Conservation (phyloP, 345 rosid genomes). For the Aquilaria malaccensis region DNA sequence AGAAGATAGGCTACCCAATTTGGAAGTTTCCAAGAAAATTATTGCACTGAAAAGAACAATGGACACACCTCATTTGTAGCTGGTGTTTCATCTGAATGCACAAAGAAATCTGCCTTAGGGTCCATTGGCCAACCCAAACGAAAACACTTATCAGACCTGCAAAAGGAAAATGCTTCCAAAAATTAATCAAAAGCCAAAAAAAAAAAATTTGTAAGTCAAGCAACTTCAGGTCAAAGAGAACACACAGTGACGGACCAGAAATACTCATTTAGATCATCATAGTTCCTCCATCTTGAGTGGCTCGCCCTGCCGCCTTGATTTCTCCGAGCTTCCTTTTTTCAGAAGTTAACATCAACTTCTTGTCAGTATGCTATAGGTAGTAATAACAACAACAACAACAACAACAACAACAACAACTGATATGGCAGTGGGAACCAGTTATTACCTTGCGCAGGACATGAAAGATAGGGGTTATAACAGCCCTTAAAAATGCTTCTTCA, state of each 20-base stretch:
- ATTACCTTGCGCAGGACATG: constrained; percentile 65
- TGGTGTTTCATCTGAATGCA: constrained; percentile 38
- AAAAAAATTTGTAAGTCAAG: constrained; percentile 11
- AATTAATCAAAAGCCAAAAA: constrained; percentile 7
- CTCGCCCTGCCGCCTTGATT: constrained; percentile 82
- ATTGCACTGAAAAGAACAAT: background rate
- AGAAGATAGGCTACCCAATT: no score
- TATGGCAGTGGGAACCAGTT: constrained; percentile 3
- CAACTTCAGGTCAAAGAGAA: constrained; percentile 2
- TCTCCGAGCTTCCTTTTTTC: constrained; percentile 71
- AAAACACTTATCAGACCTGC: constrained; percentile 76
- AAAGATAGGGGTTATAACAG: constrained; percentile 75
- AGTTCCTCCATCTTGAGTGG: constrained; percentile 97
- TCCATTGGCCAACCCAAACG: constrained; percentile 71
- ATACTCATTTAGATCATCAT: constrained; percentile 96
- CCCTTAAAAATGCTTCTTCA: constrained; percentile 74
- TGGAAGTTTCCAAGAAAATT: no score
- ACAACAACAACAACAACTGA: background rate
- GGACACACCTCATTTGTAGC: constrained; percentile 35
- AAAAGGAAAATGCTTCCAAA: constrained; percentile 14
- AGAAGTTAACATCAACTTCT: constrained; percentile 20
- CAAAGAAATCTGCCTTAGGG: constrained; percentile 59
- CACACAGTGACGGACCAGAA: constrained; percentile 49
- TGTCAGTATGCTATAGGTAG: constrained; percentile 1
- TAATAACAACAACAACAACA: no score